Evolutionary conservation across 2,329 filamentous ascomycete genomes (phyloP).

Genomic region (Fusarium tupiense): DNA sequence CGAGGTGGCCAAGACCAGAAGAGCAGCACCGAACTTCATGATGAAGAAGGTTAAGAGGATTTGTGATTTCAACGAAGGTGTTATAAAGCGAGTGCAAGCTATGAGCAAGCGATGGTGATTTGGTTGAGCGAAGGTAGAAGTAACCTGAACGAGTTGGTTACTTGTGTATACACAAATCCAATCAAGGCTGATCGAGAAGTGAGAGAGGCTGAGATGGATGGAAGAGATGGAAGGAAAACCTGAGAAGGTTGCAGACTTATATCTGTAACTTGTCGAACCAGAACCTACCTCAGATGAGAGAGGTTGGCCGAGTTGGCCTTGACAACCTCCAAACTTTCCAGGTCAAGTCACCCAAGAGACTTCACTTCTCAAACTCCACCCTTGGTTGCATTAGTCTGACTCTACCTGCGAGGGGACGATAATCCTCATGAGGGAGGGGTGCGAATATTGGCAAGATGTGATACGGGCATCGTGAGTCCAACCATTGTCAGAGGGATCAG

Average conservation of each 20-base stretch:
- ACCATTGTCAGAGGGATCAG: constrained; percentile 25
- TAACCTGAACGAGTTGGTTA: constrained; percentile 47
- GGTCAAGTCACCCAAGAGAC: constrained; percentile 25
- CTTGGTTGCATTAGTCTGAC: constrained; percentile 35
- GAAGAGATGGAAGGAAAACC: constrained; percentile 20
- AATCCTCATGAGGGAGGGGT: constrained; percentile 35
- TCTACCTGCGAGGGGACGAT: constrained; percentile 32
- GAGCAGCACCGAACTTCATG: constrained; percentile 41
- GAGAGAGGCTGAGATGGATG: constrained; percentile 29
- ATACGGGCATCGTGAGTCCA: constrained; percentile 39
- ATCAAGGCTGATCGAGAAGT: constrained; percentile 13
- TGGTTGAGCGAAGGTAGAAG: constrained; percentile 42
- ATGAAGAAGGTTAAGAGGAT: constrained; percentile 15
- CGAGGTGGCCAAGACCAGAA: constrained; percentile 40
- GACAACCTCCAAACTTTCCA: constrained; percentile 31
- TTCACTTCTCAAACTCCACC: constrained; percentile 35
- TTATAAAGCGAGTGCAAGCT: constrained; percentile 28
- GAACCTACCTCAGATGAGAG: constrained; percentile 4
- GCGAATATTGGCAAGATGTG: constrained; percentile 37
- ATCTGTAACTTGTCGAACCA: constrained; percentile 25
- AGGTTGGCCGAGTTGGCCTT: constrained; percentile 27
- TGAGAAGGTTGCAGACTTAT: constrained; percentile 37
- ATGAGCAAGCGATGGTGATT: constrained; percentile 31
- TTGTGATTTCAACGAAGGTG: constrained; percentile 29
- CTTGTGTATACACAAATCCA: constrained; percentile 28